phyloP scores from a whole-genome alignment of 441 rosid species.

The Adansonia grandidieri region DNA sequence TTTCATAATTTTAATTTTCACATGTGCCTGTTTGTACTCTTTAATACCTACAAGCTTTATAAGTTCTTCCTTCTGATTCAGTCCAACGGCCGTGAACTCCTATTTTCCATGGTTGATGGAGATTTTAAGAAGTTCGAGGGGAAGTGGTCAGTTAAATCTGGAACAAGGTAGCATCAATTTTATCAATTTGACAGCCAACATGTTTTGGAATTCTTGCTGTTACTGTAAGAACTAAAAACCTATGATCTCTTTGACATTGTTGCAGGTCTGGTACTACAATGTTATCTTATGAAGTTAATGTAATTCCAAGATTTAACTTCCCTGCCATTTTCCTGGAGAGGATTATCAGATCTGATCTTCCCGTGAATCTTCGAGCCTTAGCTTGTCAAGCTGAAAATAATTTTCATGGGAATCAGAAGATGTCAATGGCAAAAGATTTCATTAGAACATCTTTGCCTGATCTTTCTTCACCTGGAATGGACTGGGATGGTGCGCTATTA shows the following conservation, averaged over 20 bases:
- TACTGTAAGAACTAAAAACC: background rate
- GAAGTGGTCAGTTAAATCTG: constrained; percentile 82
- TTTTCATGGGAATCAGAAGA: constrained; percentile 49
- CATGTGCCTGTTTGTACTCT: background rate
- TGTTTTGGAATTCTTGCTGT: constrained; percentile 18
- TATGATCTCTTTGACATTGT: constrained; percentile 8
- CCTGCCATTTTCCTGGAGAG: constrained; percentile 95
- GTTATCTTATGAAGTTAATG: constrained; percentile 86
- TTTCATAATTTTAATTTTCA: constrained; percentile 1
- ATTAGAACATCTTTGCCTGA: constrained; percentile 37
- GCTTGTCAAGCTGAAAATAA: constrained; percentile 77
- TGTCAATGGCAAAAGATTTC: constrained; percentile 36
- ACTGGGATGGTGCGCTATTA: constrained; percentile 37
- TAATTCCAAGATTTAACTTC: constrained; percentile 87
- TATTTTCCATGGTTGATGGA: constrained; percentile 95
- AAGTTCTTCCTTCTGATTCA: constrained; percentile 33
- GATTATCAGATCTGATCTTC: constrained; percentile 93
- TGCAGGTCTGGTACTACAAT: constrained; percentile 62
- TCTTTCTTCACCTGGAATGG: constrained; percentile 39
- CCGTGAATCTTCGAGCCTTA: constrained; percentile 88
- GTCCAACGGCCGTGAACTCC: constrained; percentile 74
- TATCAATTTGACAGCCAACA: constrained; percentile 13
- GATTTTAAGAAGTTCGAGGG: constrained; percentile 99
- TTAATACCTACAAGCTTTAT: constrained; percentile 15
- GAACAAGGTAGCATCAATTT: constrained; percentile 56